Evolutionary conservation across 2,329 filamentous ascomycete species (phyloP).

Genomic region (Paramyrothecium roridum): DNA sequence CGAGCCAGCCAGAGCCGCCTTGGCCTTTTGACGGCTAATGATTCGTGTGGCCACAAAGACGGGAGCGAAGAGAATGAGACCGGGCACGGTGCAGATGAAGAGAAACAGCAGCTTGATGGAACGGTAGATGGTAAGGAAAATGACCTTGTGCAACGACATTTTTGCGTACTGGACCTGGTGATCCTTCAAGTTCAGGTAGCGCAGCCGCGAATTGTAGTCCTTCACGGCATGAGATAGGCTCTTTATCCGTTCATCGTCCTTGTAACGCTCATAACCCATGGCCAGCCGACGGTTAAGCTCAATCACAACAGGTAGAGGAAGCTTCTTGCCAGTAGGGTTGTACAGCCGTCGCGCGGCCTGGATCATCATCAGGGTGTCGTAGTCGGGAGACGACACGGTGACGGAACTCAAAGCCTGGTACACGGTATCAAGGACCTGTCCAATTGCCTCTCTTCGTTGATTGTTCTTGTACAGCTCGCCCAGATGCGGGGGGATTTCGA

Average conservation of each 20-base stretch:
- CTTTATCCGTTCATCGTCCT: conserved; percentile 82
- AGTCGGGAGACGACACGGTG: conserved; percentile 88
- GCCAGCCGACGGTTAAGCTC: conserved; percentile 91
- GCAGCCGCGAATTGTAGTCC: conserved; percentile 82
- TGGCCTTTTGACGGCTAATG: conserved; percentile 79
- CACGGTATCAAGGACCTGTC: conserved; percentile 78
- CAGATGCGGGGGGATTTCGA: conserved; percentile 78
- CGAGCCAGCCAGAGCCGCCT: conserved; percentile 78
- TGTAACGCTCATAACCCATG: conserved; percentile 88
- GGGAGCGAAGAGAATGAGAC: conserved; percentile 81
- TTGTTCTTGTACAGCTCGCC: conserved; percentile 83
- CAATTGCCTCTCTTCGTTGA: conserved; percentile 82
- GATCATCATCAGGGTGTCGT: conserved; percentile 94
- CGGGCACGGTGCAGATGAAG: conserved; percentile 78
- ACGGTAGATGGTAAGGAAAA: conserved; percentile 76
- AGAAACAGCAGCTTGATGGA: conserved; percentile 74
- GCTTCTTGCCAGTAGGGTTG: conserved; percentile 89
- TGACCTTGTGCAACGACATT: conserved; percentile 72
- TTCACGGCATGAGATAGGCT: conserved; percentile 72
- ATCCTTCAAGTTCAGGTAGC: conserved; percentile 82
- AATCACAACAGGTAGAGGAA: conserved; percentile 87
- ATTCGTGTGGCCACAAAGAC: conserved; percentile 82
- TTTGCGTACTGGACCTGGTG: conserved; percentile 93
- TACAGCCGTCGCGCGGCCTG: conserved; percentile 92
- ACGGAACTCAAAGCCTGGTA: conserved; percentile 83